Base-by-base conservation (phyloP, 2,329 filamentous ascomycete genomes). In the Botrytis cinerea region DNA sequence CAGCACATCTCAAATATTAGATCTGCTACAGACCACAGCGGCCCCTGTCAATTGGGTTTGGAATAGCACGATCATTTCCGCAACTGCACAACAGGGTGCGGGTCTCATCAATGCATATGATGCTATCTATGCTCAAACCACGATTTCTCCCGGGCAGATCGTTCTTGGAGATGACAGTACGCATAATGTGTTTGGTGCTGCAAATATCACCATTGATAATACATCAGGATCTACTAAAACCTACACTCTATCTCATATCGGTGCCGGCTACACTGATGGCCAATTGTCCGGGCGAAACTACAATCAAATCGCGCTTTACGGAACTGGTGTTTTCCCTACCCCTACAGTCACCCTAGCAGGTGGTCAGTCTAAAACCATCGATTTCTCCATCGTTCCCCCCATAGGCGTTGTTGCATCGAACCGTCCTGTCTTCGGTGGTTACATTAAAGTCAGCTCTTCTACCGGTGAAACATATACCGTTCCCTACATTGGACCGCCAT, bases 81-180 rank as follows among this genome's bases (percentile, higher is more conserved):
- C 80, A 0, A 78, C 78, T 0, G 75, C 78, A 2, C 81, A 83
- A 62, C 82, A 83, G 73, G 82, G 82, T 14, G 80, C 81, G 9
- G 82, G 82, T 8, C 71, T 82, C 10, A 76, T 83, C 9, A 80
- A 83, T 71, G 79, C 75, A 4, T 81, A 81, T 59, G 76, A 79
- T 25, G 81, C 82, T 25, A 75, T 81, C 35, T 76, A 72, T 22
- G 74, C 77, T 8, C 70, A 77, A 54, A 79, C 71, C 7, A 72
- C 59, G 18, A 73, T 81, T 22, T 76, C 72, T 12, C 79, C 79
- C 6, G 75, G 78, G 2, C 76, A 80, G 66, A 73, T 73, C 20
- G 72, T 80, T n/a, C 75, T 74, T 22, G 71, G 78, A 5, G 69
- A 71, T 4, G 78, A 77, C 18, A 40, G 54, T 9, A 73, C 60